phyloP scores from a whole-genome alignment of 2,329 filamentous ascomycete genomes.

The Exophiala oligosperma region DNA sequence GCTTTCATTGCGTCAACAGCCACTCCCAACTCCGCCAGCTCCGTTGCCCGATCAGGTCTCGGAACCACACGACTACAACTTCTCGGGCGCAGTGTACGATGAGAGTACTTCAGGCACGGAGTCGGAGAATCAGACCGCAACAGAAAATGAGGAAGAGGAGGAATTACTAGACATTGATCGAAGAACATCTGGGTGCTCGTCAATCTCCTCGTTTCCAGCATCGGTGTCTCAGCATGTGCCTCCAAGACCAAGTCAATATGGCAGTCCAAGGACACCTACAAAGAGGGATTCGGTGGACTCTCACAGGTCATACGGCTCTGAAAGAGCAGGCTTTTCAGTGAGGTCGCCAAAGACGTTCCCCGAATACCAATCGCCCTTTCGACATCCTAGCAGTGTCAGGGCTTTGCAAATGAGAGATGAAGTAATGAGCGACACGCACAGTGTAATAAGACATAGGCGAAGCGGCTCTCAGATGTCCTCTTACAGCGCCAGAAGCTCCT shows the following conservation, averaged over 20 bases:
- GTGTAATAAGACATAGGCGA: constrained; percentile 35
- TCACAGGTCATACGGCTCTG: neutral
- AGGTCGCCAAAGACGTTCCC: constrained; percentile 20
- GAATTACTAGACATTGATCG: constrained; percentile 3
- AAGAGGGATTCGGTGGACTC: constrained; percentile 5
- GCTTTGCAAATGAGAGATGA: constrained; percentile 45
- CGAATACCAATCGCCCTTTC: constrained; percentile 39
- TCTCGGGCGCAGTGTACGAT: constrained; percentile 20
- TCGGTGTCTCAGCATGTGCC: constrained; percentile 23
- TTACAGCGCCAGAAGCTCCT: constrained; percentile 21
- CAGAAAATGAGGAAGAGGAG: constrained; percentile 9
- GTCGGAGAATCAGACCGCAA: constrained; percentile 5
- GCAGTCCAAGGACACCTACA: constrained; percentile 16
- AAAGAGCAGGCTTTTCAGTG: neutral
- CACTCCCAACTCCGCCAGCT: constrained; percentile 11
- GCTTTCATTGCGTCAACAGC: constrained; percentile 23
- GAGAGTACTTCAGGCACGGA: constrained; percentile 11
- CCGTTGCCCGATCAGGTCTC: constrained; percentile 5
- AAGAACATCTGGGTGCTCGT: constrained; percentile 24
- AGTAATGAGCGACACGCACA: constrained; percentile 41
- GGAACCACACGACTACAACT: constrained; percentile 22
- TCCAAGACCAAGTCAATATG: constrained; percentile 14
- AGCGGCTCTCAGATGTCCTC: constrained; percentile 25
- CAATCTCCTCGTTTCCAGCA: constrained; percentile 29
- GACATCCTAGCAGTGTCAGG: constrained; percentile 46